Evolutionary conservation across 192 early-diverging fungal species (phyloP), one percentile per base, ranked within the genome.

Genomic region (Rhizophagus sp.): DNA sequence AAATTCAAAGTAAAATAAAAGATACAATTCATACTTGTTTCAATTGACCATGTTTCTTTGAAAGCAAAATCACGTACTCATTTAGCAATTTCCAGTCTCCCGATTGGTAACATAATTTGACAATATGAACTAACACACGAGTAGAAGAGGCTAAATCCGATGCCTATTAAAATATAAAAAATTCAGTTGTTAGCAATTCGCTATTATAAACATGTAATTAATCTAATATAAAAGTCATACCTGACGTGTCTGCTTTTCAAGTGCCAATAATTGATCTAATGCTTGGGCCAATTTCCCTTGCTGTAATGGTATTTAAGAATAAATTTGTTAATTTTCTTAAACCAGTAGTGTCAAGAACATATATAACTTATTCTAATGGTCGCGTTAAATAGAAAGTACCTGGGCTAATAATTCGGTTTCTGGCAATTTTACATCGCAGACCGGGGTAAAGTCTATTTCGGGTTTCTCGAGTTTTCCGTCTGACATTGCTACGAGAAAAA

Each of bases 1-100:
- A 22, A 10, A 49, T 70, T 47, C 11, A 2, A 76, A 78, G 3
- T 47, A 30, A 49, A 13, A 82, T 15, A n/a, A 65, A 33, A 24
- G 8, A 22, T n/a, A 80, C 47, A n/a, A 71, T 36, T 72, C 83
- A 71, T 81, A 93, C 92, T 79, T 88, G 88, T 85, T 98, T 98
- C 81, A 99, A 87, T 80, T 98, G 93, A 25, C 95, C 98, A 87
- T 97, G 95, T 82, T 97, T 98, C 87, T 99, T 99, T n/a, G 96
- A 94, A 73, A 99, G 87, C 30, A 96, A 82, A 13, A 94, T 90
- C 61, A 99, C 92, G 79, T 98, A 87, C 79, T 99, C 96, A 84
- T 97, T 96, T 81, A 99, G 88, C 75, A 94, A 83, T 83, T 93
- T 94, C 94, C 95, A 98, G 75, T 98, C 94, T 19, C 87, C 79